These are phyloP conservation scores for Plectosphaerella plurivora DNA, from an alignment of 2,329 filamentous ascomycete species.

Conservation along the genomic window DNA sequence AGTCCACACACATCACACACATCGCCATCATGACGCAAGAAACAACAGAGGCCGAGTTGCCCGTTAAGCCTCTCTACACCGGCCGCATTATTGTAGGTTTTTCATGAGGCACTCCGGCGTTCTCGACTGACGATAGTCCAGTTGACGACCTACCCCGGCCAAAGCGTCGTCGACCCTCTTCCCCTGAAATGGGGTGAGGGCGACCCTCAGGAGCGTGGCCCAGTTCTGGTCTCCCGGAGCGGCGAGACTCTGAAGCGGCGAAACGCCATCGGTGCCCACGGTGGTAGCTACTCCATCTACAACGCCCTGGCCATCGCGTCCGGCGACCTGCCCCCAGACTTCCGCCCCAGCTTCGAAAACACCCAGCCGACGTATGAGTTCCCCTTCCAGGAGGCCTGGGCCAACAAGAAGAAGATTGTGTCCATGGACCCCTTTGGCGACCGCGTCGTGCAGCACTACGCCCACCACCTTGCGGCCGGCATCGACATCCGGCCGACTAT, in stretches of 20 bases:
- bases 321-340: slow-evolving; percentile 10
- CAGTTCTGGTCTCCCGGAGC: slow-evolving; percentile 15
- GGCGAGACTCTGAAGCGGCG: slow-evolving; percentile 13
- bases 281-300: slow-evolving; percentile 14
- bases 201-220: slow-evolving; percentile 13
- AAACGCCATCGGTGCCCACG: slow-evolving; percentile 18
- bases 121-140: neutral
- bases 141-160: slow-evolving; percentile 16
- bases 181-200: slow-evolving; percentile 14
- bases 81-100: neutral
- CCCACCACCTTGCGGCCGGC: slow-evolving; percentile 7
- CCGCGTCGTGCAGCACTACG: slow-evolving; percentile 7
- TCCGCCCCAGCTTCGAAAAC: slow-evolving; percentile 12
- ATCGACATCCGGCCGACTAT: slow-evolving; percentile 14
- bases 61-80: neutral
- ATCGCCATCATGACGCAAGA: neutral
- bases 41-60: neutral
- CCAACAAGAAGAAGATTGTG: slow-evolving; percentile 12
- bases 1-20: too few species aligned
- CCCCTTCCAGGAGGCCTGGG: slow-evolving; percentile 9
- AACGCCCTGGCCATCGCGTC: slow-evolving; percentile 13
- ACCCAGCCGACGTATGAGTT: slow-evolving; percentile 13
- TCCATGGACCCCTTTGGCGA: slow-evolving; percentile 16
- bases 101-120: neutral
- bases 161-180: slow-evolving; percentile 16